phyloP scores from a whole-genome alignment of 306 rosid genomes.

The Ceratonia siliqua region DNA sequence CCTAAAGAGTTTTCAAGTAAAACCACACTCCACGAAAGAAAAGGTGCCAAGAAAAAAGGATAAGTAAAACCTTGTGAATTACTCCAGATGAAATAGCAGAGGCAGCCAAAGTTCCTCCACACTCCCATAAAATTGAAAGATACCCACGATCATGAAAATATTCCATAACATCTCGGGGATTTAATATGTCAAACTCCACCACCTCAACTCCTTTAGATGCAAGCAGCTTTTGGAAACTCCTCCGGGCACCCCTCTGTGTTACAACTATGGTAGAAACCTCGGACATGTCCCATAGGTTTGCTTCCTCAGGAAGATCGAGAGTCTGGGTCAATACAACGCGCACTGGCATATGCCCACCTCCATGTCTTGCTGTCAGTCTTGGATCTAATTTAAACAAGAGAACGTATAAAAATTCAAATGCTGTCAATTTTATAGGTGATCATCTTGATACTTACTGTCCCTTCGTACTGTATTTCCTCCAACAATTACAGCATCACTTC shows the following conservation, averaged over 20 bases:
- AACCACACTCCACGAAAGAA: neutral
- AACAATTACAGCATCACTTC: conserved; percentile 87
- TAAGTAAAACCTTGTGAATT: conserved; percentile 69
- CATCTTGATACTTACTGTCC: conserved; percentile 68
- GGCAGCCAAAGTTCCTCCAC: conserved; percentile 93
- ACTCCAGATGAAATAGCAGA: conserved; percentile 92
- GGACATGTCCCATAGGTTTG: conserved; percentile 74
- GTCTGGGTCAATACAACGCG: conserved; percentile 78
- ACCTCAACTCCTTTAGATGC: conserved; percentile 98
- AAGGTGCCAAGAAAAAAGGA: neutral
- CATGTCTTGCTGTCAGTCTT: conserved; percentile 84
- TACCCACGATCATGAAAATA: conserved; percentile 86
- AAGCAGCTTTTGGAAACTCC: conserved; percentile 85
- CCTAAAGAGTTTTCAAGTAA: neutral
- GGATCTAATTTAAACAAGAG: conserved; percentile 61
- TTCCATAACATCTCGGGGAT: conserved; percentile 87
- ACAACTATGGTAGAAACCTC: conserved; percentile 85
- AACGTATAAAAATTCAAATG: conserved; percentile 4
- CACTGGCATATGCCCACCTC: conserved; percentile 84
- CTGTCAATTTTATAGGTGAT: conserved; percentile 20
- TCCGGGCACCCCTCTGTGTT: conserved; percentile 89
- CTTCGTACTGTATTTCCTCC: conserved; percentile 89
- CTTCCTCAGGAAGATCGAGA: conserved; percentile 88
- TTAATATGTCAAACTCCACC: conserved; percentile 84
- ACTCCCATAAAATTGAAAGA: conserved; percentile 94